Base-by-base conservation (phyloP, 306 rosid species). In the Prinsepia uniflora region DNA sequence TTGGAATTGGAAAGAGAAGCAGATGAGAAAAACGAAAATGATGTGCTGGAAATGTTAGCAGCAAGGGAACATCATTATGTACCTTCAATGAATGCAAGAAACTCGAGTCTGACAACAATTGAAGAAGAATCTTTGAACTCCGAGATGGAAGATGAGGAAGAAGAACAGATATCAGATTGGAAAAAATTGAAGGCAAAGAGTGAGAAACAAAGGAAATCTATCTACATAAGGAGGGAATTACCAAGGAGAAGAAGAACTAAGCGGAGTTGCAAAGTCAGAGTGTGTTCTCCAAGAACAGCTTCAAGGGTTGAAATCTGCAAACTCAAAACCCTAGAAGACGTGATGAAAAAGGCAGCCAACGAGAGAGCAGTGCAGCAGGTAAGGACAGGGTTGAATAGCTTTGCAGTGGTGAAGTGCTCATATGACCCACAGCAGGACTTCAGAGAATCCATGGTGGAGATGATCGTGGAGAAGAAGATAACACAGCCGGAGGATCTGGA, bases 371-470 rank as follows among this genome's bases (percentile, higher is more conserved):
- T 41, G 47, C 59, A 60, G 66, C 75, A 70, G 65, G 53, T 75
- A 36, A 64, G 63, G 66, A 71, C 76, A 56, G 81, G 72, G 15
- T 71, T 81, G 72, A 92, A 84, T 59, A 91, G 92, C 76, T 89
- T 84, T 77, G 97, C 95, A 19, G 95, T 94, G 61, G 90, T 89
- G 49, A 94, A 91, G 77, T 76, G 89, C 52, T 89, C 99, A 9
- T 72, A 65, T 5, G 82, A 91, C 42, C 97, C 95, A 42, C 90
- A 72, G 52, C 65, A 91, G 67, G 99, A 94, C 78, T 94, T 94
- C 85, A 87, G 89, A 76, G 97, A 91, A n/a, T 94, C 99, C 63
- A 94, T 94, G 95, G 78, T 89, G 14, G 97, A 94, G 81, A 94
- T 94, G 99, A 87, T 94, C 43, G 82, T 22, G 66, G 96, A 86